These are phyloP conservation scores for Bertia moriformis DNA, from an alignment of 2,329 filamentous ascomycete species.

Conservation along the genomic window DNA sequence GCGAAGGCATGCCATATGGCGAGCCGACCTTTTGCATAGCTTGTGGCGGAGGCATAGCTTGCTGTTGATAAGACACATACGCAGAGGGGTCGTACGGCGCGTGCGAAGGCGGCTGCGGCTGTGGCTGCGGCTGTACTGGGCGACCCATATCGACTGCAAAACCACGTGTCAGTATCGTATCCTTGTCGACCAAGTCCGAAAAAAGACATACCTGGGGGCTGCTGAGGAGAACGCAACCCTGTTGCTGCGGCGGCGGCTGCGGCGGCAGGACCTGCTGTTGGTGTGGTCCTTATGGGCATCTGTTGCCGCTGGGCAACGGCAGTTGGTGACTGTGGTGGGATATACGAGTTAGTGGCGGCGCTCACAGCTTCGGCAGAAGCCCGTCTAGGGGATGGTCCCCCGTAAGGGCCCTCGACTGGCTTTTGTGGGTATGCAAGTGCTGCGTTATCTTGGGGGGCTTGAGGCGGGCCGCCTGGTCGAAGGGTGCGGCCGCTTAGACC, in stretches of 20 bases:
- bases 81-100: not conserved
- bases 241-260: not conserved
- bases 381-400: not conserved
- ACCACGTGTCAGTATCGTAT: too few relatives aligned
- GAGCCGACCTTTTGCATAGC: not conserved
- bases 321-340: not conserved
- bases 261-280: not conserved
- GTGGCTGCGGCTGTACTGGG: not conserved
- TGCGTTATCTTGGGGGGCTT: conserved; percentile 22
- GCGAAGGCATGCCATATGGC: conserved; percentile 1
- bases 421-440: conserved; percentile 21
- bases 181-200: too few relatives aligned
- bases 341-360: conserved; percentile 30
- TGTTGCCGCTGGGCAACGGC: not conserved
- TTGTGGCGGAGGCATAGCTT: not conserved
- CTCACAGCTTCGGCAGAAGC: conserved; percentile 11
- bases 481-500: conserved; percentile 51
- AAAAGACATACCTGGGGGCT: not conserved
- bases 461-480: conserved; percentile 24
- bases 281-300: not conserved
- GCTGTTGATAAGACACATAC: not conserved
- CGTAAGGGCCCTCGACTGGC: conserved; percentile 16
- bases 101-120: not conserved
- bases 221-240: not conserved
- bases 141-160: too few relatives aligned